phyloP scores from a whole-genome alignment of 2,329 filamentous ascomycete species.

The Eutypella sp. region DNA sequence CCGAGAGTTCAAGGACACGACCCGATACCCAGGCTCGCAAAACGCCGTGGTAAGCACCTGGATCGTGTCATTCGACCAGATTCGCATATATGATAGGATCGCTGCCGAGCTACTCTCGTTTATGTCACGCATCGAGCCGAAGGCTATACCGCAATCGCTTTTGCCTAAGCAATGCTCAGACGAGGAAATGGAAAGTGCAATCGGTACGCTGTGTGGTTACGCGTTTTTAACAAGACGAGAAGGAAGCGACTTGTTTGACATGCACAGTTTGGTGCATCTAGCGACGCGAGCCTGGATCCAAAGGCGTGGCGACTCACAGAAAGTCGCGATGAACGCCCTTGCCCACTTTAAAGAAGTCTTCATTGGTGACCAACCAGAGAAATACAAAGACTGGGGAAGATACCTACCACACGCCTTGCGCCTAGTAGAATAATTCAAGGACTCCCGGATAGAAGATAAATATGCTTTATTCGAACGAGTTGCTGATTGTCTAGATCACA shows the following conservation, averaged over 20 bases:
- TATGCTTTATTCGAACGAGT: constrained; percentile 14
- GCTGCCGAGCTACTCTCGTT: constrained; percentile 32
- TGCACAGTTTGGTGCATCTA: constrained; percentile 33
- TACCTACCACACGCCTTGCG: constrained; percentile 24
- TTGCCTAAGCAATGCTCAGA: constrained; percentile 16
- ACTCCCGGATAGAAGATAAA: constrained; percentile 10
- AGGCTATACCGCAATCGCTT: constrained; percentile 30
- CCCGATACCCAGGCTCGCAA: constrained; percentile 24
- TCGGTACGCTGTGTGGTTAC: constrained; percentile 29
- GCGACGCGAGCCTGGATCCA: constrained; percentile 26
- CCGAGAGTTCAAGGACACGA: constrained; percentile 29
- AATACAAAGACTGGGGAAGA: constrained; percentile 16
- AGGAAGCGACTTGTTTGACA: constrained; percentile 25
- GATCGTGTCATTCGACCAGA: constrained; percentile 26
- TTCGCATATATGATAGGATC: constrained; percentile 15
- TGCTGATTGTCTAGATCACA: constrained; percentile 15
- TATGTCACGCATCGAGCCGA: constrained; percentile 32
- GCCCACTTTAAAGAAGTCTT: constrained; percentile 4
- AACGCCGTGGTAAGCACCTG: constrained; percentile 34
- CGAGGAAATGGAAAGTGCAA: constrained; percentile 15
- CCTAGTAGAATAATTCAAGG: constrained; percentile 14
- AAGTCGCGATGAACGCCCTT: constrained; percentile 2
- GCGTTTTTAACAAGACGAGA: constrained; percentile 24
- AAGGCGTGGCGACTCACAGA: constrained; percentile 3
- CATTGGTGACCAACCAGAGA: constrained; percentile 2